Evolutionary conservation across 805 yeast species (phyloP).

Genomic region (Spencermartinsiella europaea): DNA sequence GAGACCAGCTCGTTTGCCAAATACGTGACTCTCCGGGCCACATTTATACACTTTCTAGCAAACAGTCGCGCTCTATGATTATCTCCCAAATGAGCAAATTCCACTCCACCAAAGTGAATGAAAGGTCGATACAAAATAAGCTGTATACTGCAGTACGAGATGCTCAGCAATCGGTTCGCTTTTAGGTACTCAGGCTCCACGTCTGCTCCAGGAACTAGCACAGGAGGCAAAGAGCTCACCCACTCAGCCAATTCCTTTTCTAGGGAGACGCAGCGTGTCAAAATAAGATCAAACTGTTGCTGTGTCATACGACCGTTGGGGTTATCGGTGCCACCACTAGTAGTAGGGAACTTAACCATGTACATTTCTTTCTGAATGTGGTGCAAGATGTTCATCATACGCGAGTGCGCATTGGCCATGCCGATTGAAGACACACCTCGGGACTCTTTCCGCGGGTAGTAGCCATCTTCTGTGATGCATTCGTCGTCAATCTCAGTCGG

Average conservation of each 20-base stretch:
- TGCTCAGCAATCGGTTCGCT: slow-evolving; percentile 60
- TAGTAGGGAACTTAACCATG: slow-evolving; percentile 50
- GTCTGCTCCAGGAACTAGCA: slow-evolving; percentile 64
- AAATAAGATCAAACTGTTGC: slow-evolving; percentile 42
- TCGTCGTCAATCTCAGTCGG: slow-evolving; percentile 86
- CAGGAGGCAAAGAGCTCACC: slow-evolving; percentile 65
- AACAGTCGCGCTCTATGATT: slow-evolving; percentile 49
- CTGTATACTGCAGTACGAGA: slow-evolving; percentile 53
- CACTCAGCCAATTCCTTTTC: slow-evolving; percentile 68
- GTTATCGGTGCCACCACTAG: neutral
- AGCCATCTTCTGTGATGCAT: slow-evolving; percentile 61
- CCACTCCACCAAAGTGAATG: slow-evolving; percentile 72
- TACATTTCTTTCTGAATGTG: slow-evolving; percentile 68
- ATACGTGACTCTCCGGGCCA: slow-evolving; percentile 76
- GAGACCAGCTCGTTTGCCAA: slow-evolving; percentile 75
- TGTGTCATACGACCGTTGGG: slow-evolving; percentile 15
- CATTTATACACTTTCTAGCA: slow-evolving; percentile 78
- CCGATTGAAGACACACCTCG: slow-evolving; percentile 59
- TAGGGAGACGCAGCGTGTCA: slow-evolving; percentile 27
- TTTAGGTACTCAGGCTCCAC: slow-evolving; percentile 62
- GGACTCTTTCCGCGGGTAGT: slow-evolving; percentile 44
- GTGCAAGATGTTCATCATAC: slow-evolving; percentile 61
- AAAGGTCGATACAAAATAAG: slow-evolving; percentile 83
- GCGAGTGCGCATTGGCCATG: slow-evolving; percentile 82
- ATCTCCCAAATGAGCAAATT: slow-evolving; percentile 27